These are phyloP conservation scores for Pugionium dolabratum DNA, from an alignment of 345 rosid species.

Conservation along the genomic window DNA sequence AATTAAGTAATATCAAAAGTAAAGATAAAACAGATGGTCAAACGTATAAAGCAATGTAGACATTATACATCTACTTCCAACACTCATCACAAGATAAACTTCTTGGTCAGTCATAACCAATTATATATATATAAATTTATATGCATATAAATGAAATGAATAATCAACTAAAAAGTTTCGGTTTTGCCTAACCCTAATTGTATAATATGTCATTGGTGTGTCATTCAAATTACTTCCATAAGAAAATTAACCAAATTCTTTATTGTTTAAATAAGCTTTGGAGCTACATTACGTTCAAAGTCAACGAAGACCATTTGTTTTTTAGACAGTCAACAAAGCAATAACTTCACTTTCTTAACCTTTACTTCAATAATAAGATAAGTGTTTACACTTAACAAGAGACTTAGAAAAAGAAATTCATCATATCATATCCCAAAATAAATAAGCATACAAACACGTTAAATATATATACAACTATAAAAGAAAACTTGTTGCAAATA, in stretches of 20 bases:
- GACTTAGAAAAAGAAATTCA: neutral
- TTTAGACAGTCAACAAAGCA: conserved; percentile 25
- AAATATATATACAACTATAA: no score
- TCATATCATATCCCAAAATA: neutral
- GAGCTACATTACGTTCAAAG: conserved; percentile 36
- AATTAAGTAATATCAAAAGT: neutral
- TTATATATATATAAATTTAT: neutral
- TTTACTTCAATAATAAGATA: neutral
- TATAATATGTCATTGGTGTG: neutral
- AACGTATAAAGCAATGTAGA: conserved; percentile 31
- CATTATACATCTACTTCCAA: conserved; percentile 28
- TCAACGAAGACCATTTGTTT: conserved; percentile 33
- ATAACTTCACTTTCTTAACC: conserved; percentile 12
- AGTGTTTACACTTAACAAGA: neutral
- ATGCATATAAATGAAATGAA: conserved; percentile 13
- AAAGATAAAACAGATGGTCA: conserved; percentile 32
- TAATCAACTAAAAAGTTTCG: conserved; percentile 1
- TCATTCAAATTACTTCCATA: no score
- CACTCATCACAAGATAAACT: conserved; percentile 31
- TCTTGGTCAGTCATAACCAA: conserved; percentile 10
- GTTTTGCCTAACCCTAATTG: neutral
- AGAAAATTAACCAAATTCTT: no score
- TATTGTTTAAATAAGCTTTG: conserved; percentile 20
- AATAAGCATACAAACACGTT: neutral
- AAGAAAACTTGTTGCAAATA: no score